These are phyloP conservation scores for Leersia perrieri DNA, from an alignment of 176 grass and related monocot genomes.

Conservation along the genomic window DNA sequence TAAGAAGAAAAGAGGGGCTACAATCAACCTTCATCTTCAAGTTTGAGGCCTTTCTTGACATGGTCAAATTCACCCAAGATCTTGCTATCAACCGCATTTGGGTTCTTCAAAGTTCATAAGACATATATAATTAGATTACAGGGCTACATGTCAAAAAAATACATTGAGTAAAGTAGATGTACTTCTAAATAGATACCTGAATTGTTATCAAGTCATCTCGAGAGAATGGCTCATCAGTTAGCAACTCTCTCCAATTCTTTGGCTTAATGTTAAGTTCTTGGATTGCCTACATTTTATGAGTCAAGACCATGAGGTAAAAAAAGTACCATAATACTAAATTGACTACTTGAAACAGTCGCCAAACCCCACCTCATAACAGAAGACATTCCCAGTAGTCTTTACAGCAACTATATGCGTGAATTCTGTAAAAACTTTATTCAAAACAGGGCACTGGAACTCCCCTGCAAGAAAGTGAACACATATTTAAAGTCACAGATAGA, in stretches of 20 bases:
- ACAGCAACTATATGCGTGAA: conserved; percentile 98
- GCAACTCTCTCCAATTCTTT: conserved; percentile 94
- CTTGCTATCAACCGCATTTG: conserved; percentile 83
- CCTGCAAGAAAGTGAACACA: conserved; percentile 48
- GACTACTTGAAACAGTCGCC: not conserved
- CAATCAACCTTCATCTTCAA: conserved; percentile 85
- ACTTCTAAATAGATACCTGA: conserved; percentile 59
- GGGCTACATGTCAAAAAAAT: conserved; percentile 10
- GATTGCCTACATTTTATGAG: conserved; percentile 58
- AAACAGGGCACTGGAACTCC: conserved; percentile 88
- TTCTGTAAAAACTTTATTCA: conserved; percentile 96
- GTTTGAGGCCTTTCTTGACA: conserved; percentile 89
- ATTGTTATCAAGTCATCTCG: conserved; percentile 91
- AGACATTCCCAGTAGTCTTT: conserved; percentile 98
- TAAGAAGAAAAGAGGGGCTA: conserved; percentile 6
- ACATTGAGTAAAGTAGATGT: not conserved
- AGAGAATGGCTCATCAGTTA: conserved; percentile 92
- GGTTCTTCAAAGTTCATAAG: conserved; percentile 60
- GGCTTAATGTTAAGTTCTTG: conserved; percentile 94
- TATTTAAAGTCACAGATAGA: not conserved
- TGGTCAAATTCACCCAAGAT: conserved; percentile 86
- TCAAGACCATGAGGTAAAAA: conserved; percentile 18
- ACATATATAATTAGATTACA: conserved; percentile 16
- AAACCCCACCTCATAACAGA: conserved; percentile 78
- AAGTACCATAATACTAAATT: conserved; percentile 13